These are phyloP conservation scores for Lachancea fermentati DNA, from an alignment of 805 yeast genomes.

Conservation along the genomic window DNA sequence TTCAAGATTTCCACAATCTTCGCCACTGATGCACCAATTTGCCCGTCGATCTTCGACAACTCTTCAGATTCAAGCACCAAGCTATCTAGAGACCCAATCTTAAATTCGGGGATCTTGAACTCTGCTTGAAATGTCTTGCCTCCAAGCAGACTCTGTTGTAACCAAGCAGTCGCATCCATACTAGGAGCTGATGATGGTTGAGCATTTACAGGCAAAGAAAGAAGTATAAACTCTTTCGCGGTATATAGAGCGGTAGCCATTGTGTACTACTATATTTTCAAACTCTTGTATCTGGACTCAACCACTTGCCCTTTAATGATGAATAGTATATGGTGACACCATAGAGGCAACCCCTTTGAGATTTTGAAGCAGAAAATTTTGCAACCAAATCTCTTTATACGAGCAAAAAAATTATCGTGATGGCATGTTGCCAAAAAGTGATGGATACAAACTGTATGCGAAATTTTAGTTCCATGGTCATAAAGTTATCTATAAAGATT, in stretches of 20 bases:
- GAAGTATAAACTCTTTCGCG: slow-evolving; percentile 38
- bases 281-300: not conserved
- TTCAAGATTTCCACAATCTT: slow-evolving; percentile 74
- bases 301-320: not conserved
- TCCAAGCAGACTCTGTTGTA: slow-evolving; percentile 48
- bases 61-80: slow-evolving; percentile 90
- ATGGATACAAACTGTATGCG: too few species aligned
- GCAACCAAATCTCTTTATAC: not conserved
- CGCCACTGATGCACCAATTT: slow-evolving; percentile 58
- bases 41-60: slow-evolving; percentile 73
- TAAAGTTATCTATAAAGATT: not conserved
- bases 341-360: not conserved
- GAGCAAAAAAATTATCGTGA: not conserved
- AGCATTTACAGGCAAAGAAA: slow-evolving; percentile 51
- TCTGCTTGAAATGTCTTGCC: slow-evolving; percentile 55
- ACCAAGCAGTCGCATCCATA: slow-evolving; percentile 41
- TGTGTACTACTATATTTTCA: not conserved
- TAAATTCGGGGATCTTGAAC: slow-evolving; percentile 73
- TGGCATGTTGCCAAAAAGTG: too few species aligned
- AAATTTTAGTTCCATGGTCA: not conserved
- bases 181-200: slow-evolving; percentile 47
- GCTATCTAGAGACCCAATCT: slow-evolving; percentile 91
- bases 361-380: not conserved
- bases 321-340: not conserved
- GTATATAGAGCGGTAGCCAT: slow-evolving; percentile 30